Percentiles rank a stretch among this genome's conserved stretches.
These are phyloP conservation scores for Lathyrus aphaca DNA, from an alignment of 306 rosid genomes.

Conservation along the genomic window DNA sequence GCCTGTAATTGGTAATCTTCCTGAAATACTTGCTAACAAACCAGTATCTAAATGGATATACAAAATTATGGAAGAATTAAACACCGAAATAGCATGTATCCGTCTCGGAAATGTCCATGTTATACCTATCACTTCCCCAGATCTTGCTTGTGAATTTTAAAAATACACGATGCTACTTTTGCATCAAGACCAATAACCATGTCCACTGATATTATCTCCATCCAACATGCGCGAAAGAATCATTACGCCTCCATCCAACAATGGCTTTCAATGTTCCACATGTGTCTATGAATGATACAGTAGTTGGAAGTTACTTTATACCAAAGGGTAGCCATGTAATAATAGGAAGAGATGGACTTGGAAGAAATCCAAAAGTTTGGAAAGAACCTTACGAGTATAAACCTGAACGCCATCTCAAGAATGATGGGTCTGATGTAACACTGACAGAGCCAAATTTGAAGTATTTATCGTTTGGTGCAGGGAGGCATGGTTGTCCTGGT, in stretches of 20 bases:
- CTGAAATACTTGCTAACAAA: not conserved
- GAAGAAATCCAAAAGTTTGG: slow-evolving; percentile 51
- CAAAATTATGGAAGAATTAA: not conserved
- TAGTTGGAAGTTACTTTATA: slow-evolving; percentile 50
- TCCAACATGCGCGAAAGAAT: slow-evolving; percentile 53
- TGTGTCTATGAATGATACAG: slow-evolving; percentile 34
- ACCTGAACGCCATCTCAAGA: slow-evolving; percentile 42
- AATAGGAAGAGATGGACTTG: slow-evolving; percentile 42
- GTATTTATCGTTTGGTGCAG: not conserved
- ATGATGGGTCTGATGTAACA: not conserved
- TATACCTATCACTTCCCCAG: not conserved
- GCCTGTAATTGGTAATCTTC: not conserved
- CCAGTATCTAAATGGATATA: not conserved
- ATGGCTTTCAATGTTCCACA: slow-evolving; percentile 51
- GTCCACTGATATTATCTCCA: not conserved
- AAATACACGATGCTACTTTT: not conserved
- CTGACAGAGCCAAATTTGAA: not conserved
- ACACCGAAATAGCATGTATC: slow-evolving; percentile 1
- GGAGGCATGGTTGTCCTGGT: not conserved
- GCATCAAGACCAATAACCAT: not conserved
- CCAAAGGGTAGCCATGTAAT: slow-evolving; percentile 54
- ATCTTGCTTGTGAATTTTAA: not conserved
- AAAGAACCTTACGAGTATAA: slow-evolving; percentile 37
- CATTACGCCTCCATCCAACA: slow-evolving; percentile 53
- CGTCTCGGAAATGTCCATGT: not conserved